Base-by-base conservation (phyloP, 768 basidiomycete genomes). In the Amanita inopinata region DNA sequence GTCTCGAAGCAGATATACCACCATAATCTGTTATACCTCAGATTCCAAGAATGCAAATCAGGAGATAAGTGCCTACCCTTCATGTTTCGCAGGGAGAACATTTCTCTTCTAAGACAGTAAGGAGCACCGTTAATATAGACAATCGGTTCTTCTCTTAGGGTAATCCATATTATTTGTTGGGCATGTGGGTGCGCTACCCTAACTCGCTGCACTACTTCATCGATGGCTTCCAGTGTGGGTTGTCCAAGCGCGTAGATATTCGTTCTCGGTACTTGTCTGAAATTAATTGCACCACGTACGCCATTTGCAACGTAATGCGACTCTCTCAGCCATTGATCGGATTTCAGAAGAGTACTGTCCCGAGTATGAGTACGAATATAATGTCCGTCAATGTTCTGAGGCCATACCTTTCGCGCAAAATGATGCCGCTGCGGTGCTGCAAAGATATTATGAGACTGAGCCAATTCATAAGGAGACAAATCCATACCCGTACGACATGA, bases 201-300 rank as follows among this genome's bases (percentile, higher is more conserved):
- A 43, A 94, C 72, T 15, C 75, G 65, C 3, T 63, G 57, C 9
- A 92, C 73, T 3, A 94, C 90, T 43, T 81, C 77, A 33, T 83
- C 75, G 30, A 99, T 81, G 2, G 91, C 94, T 44, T 86, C 85
- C 37, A 80, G 62, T 0, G 88, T 90, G 1, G 96, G 96, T 58
- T 98, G 96, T 0, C 91, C 92, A 20, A 96, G 77, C 0, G 91
- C 92, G 49, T 89, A 99, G 23, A 97, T 83, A 33, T 80, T 78
- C 15, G 83, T 83, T 4, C 70, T 71, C 0, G 82, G 78, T 28
- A 96, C 76, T 43, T 82, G 82, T 40, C 96, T 77, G 69, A 96
- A 97, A 54, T 96, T 96, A 61, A 88, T 85, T 1, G 88, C 91
- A n/a, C 96, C 96, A 2, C 89, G 81, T 37, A 98, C 75, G 28